Conservation (phyloP, 345 rosid species). For the Brassica nigra region DNA sequence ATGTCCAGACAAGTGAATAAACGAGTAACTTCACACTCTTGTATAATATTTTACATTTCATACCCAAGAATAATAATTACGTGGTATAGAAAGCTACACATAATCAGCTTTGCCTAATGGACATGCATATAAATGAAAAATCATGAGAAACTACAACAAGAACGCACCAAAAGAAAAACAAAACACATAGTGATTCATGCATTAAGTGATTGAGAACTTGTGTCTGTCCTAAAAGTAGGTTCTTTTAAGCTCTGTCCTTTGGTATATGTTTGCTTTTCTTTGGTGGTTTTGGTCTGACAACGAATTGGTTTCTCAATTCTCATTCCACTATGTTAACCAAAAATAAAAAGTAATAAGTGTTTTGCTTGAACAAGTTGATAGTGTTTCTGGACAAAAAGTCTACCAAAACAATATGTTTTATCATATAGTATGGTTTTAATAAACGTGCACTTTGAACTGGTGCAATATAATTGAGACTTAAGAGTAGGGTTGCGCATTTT, state of each 20-base stretch:
- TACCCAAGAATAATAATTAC: background rate
- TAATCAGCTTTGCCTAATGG: constrained; percentile 2
- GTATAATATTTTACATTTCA: background rate
- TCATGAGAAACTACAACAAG: constrained; percentile 28
- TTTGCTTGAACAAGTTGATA: background rate
- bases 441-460: too few relatives aligned
- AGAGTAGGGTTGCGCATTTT: too few relatives aligned
- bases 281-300: constrained; percentile 18
- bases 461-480: too few relatives aligned
- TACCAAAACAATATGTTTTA: background rate
- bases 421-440: background rate
- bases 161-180: constrained; percentile 23
- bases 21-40: background rate
- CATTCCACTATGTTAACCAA: background rate
- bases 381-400: background rate
- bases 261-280: constrained; percentile 28
- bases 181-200: constrained; percentile 11
- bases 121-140: constrained; percentile 2
- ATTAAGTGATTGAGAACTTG: background rate
- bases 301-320: background rate
- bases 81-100: constrained; percentile 33
- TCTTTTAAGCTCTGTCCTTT: constrained; percentile 14
- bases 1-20: constrained; percentile 7
- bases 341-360: background rate
- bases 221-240: constrained; percentile 11